Conservation (phyloP, 2,329 filamentous ascomycete species). For the Cryoendolithus antarcticus region DNA sequence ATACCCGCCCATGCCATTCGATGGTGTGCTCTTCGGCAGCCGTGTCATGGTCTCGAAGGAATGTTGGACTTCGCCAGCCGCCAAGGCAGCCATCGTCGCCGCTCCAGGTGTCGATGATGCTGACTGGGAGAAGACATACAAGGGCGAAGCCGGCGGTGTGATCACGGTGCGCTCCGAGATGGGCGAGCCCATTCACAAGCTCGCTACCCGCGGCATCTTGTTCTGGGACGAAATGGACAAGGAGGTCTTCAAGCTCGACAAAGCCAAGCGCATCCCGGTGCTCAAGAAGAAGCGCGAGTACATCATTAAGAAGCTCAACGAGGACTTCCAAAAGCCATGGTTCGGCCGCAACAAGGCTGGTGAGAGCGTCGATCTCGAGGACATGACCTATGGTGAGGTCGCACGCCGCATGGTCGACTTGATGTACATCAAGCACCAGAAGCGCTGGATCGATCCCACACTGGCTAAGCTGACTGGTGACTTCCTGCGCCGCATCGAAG, state of each 20-base stretch:
- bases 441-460: constrained; percentile 81
- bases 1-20: constrained; percentile 87
- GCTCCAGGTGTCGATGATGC: constrained; percentile 69
- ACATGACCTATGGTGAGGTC: constrained; percentile 91
- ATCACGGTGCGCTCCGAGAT: constrained; percentile 97
- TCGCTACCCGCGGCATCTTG: constrained; percentile 85
- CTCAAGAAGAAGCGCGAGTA: constrained; percentile 79
- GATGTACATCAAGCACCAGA: constrained; percentile 83
- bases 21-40: constrained; percentile 80
- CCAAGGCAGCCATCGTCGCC: constrained; percentile 82
- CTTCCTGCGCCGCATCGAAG: constrained; percentile 93
- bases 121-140: constrained; percentile 89
- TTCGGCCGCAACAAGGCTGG: constrained; percentile 76
- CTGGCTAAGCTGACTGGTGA: constrained; percentile 76
- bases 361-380: constrained; percentile 74
- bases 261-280: constrained; percentile 80
- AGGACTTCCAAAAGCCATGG: constrained; percentile 95
- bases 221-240: constrained; percentile 99
- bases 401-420: constrained; percentile 77
- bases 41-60: constrained; percentile 94
- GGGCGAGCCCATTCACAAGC: constrained; percentile 98
- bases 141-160: constrained; percentile 79
- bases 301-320: constrained; percentile 92
- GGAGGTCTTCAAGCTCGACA: constrained; percentile 93
- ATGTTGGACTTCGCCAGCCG: constrained; percentile 72